phyloP scores from a whole-genome alignment of 2,329 filamentous ascomycete genomes.

The Monilinia fructigena region DNA sequence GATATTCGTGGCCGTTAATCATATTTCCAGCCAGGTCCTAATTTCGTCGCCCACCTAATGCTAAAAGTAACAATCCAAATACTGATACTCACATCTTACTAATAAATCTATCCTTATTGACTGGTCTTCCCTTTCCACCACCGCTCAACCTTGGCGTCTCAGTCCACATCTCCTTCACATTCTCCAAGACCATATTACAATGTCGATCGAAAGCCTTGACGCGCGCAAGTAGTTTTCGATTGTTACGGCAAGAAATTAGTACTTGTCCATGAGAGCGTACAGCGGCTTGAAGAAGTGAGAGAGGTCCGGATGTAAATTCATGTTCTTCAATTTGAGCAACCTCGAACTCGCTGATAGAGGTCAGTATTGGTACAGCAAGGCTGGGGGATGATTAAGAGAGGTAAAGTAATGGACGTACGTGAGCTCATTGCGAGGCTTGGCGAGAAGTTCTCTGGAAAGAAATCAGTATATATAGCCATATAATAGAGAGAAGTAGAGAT shows the following conservation, averaged over 20 bases:
- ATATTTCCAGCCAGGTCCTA: background rate
- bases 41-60: background rate
- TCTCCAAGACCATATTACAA: constrained; percentile 98
- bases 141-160: constrained; percentile 80
- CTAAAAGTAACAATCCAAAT: background rate
- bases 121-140: constrained; percentile 83
- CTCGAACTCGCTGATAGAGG: constrained; percentile 73
- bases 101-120: constrained; percentile 98
- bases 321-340: constrained; percentile 77
- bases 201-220: constrained; percentile 99
- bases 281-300: constrained; percentile 95
- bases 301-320: constrained; percentile 74
- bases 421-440: constrained; percentile 85
- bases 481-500: constrained; percentile 1
- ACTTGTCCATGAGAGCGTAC: constrained; percentile 94
- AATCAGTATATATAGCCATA: constrained; percentile 28
- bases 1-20: background rate
- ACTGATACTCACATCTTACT: constrained; percentile 78
- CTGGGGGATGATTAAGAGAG: constrained; percentile 29
- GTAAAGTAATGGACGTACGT: constrained; percentile 61
- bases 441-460: constrained; percentile 71
- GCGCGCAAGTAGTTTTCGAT: constrained; percentile 93
- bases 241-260: constrained; percentile 95
- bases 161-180: constrained; percentile 99
- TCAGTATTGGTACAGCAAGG: constrained; percentile 29